Evolutionary conservation across 139 green algal genomes (phyloP).

Genomic region (Picochlorum sp.): DNA sequence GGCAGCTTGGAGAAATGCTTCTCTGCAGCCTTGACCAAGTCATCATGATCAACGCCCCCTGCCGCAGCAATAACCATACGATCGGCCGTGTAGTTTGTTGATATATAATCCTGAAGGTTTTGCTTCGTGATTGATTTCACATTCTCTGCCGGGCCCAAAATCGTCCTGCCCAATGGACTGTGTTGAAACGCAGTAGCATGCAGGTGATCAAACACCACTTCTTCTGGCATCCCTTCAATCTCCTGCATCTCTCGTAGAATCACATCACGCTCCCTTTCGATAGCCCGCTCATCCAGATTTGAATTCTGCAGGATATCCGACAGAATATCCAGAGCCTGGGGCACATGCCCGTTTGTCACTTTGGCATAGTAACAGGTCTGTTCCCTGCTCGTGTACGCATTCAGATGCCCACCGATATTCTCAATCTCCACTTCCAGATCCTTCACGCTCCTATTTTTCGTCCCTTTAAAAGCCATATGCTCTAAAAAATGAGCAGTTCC

Average conservation of each 20-base stretch:
- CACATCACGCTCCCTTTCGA: constrained; percentile 86
- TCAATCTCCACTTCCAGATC: constrained; percentile 95
- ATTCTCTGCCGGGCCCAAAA: constrained; percentile 91
- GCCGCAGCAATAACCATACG: constrained; percentile 80
- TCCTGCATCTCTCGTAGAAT: constrained; percentile 96
- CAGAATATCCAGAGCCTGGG: constrained; percentile 86
- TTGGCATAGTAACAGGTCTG: constrained; percentile 92
- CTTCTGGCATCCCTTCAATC: constrained; percentile 65
- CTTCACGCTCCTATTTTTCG: constrained; percentile 62
- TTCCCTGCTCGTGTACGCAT: constrained; percentile 96
- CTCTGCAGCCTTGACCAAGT: constrained; percentile 73
- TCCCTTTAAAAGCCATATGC: constrained; percentile 99
- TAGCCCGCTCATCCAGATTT: constrained; percentile 67
- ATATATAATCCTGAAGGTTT: constrained; percentile 91
- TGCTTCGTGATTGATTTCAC: constrained; percentile 73
- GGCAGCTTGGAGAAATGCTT: constrained; percentile 55
- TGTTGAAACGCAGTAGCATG: constrained; percentile 98
- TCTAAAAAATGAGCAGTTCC: constrained; percentile 97
- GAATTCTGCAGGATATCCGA: constrained; percentile 95
- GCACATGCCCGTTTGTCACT: constrained; percentile 67
- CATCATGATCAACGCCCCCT: constrained; percentile 89
- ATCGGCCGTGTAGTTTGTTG: constrained; percentile 86
- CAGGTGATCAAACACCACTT: constrained; percentile 97
- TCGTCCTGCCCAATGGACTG: constrained; percentile 87
- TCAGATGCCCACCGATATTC: constrained; percentile 96